Evolutionary conservation across 2,329 filamentous ascomycete genomes (phyloP), one percentile per base, ranked within the genome.

Genomic region (Aspergillus neotritici): DNA sequence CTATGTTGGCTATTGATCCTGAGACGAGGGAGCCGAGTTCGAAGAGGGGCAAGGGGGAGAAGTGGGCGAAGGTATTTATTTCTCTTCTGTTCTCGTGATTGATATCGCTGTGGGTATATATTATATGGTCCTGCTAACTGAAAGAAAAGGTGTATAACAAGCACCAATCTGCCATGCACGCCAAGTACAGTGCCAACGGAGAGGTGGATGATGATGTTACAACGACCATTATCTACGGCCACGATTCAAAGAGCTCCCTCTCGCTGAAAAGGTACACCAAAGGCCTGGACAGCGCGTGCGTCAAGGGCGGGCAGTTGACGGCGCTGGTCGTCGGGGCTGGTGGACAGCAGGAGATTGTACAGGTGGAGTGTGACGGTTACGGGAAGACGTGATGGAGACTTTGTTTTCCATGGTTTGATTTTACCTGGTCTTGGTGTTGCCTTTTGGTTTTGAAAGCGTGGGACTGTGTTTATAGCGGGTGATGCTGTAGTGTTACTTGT

Each of bases 201-300:
- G 48, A 43, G 10, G 47, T 53, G 28, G 48, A 55, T 4, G 44
- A 49, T 11, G 51, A 61, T 16, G 41, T 61, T 16, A 72, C 77
- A 8, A 78, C 73, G 32, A 87, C 86, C 1, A 84, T 94, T 32
- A 76, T 94, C 44, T 96, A 94, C 65, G 90, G 90, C 4, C 91
- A 97, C 62, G 87, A 96, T 62, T 79, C 87, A 15, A 82, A 83
- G 56, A 69, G 70, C 3, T 89, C 88, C 0, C 75, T 94, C 17
- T 76, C 78, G 57, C 66, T 84, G 13, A 65, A 79, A 38, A 73
- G 77, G 37, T 94, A 87, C 65, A 86, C 84, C 4, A 87, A 89
- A 58, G 93, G 93, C 0, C 72, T 97, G 36, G 93, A 97, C 65
- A 86, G 85, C 0, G 84, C 82, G 0, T 97, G 93, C 62, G 81